Base-by-base conservation (phyloP, 768 basidiomycete genomes). In the Chalciporus chontae region DNA sequence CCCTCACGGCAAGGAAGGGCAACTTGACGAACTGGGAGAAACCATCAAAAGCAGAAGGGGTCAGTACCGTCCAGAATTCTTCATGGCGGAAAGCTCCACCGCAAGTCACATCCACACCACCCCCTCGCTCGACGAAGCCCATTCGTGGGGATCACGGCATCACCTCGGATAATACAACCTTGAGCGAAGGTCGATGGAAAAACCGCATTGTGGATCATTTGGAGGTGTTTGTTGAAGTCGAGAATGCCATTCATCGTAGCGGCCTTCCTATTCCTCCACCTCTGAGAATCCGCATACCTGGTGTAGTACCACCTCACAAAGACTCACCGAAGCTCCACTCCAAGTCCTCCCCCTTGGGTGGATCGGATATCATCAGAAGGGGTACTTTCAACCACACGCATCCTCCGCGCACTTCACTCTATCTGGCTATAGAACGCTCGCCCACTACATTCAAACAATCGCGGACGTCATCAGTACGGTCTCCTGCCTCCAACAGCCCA, bases 351-450 rank as follows among this genome's bases (percentile, higher is more conserved):
- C 50, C 52, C 26, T 41, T 62, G 38, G 52, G 65, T 10, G 64
- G 65, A 3, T 68, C 69, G 5, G 69, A 69, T 48, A 67, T 69
- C 50, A 51, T 70, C 10, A 57, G 58, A 40, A 14, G 29, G 4
- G 23, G 32, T 17, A 24, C 44, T 26, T 34, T 37, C n/a, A 39
- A 18, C 32, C 19, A n/a, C 14, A 40, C 42, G 26, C 31, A 24
- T 23, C 37, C 6, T 11, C 27, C 7, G 21, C 39, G 43, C 26
- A 43, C 21, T 26, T 13, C 14, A 14, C 21, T 31, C 18, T 34
- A 19, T 31, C 31, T 47, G 10, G 19, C 39, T 10, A 18, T 23
- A 10, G 47, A 14, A 40, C 32, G 21, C 42, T 26, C 47, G n/a
- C 48, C 51, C 27, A 29, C 29, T 31, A 11, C 29, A 10, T 40